Base-by-base conservation (phyloP, 139 green algal genomes). In the Picochlorum costavermella region DNA sequence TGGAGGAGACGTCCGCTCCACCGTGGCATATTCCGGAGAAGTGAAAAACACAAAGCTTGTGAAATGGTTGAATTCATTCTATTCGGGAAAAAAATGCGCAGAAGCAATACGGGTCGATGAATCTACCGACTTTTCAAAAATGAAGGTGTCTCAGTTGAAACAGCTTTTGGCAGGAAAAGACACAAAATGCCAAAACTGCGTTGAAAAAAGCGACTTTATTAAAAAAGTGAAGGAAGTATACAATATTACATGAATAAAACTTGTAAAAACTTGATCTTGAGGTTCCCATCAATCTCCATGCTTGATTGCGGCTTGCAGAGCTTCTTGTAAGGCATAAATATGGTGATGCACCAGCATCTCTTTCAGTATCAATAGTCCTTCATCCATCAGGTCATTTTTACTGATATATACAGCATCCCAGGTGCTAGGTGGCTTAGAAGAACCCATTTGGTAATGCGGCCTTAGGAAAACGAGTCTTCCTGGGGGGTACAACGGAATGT, bases 201-300 rank as follows among this genome's bases (percentile, higher is more conserved):
- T 80, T 1, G 87, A 95, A 46, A 92, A 90, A 65, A 36, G 13
- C 0, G 87, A 95, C 56, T 95, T 72, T 49, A 65, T 91, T 14
- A 48, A 31, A 23, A 48, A 63, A 17, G 36, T 92, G 8, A 63
- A 69, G 51, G 58, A 73, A 20, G 43, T 72, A 25, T 65, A 71
- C 61, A 58, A 62, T 49, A 4, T 75, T 5, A 28, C 17, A 23
- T 28, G n/a, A 23, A 28, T 28, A 53, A 53, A 53, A 53, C 20
- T 11, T 23, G 46, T 53, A 53, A 53, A 53, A 53, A 53, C 16
- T 53, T 23, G 46, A 53, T 20, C 46, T 53, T 11, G 20, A 40
- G 11, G 33, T 11, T 11, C 50, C 6, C 9, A 0, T 10, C 10
- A 6, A 59, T 59, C 20, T 33, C 6, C 25, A 31, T 40, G 33